These are phyloP conservation scores for Pilaira anomala DNA, from an alignment of 192 early-diverging fungal species.

Conservation along the genomic window DNA sequence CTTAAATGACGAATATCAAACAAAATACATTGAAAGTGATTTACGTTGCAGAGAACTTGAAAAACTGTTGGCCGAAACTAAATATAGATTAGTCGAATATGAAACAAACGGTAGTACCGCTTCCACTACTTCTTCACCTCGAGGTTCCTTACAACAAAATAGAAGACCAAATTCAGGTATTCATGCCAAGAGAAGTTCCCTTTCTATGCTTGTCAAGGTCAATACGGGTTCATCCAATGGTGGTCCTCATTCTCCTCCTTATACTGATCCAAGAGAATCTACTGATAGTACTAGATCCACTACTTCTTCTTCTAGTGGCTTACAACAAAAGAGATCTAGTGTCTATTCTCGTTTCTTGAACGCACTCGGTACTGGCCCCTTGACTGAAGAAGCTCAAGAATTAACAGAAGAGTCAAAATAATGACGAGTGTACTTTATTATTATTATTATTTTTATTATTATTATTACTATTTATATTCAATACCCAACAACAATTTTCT, in stretches of 20 bases:
- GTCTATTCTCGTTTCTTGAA: constrained; percentile 30
- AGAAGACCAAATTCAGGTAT: constrained; percentile 8
- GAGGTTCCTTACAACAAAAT: constrained; percentile 15
- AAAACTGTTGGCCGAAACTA: constrained; percentile 39
- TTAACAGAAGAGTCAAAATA: constrained; percentile 10
- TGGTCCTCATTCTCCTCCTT: constrained; percentile 10
- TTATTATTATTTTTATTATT: neutral
- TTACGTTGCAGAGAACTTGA: constrained; percentile 39
- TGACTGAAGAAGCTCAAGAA: neutral
- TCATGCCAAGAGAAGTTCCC: constrained; percentile 9
- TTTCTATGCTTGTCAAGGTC: constrained; percentile 10
- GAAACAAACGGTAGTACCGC: constrained; percentile 20
- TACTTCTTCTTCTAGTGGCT: constrained; percentile 5
- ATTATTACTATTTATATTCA: neutral
- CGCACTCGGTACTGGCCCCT: constrained; percentile 13
- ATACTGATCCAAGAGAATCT: constrained; percentile 18
- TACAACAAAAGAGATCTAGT: constrained; percentile 24
- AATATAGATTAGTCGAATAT: constrained; percentile 34
- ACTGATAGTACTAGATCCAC: constrained; percentile 25
- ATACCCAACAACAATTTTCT: neutral
- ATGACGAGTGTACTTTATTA: neutral
- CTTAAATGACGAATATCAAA: constrained; percentile 24
- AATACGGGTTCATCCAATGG: neutral
- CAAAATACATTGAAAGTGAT: constrained; percentile 35
- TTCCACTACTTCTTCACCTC: constrained; percentile 24